Base-by-base conservation (phyloP, 106 monocot genomes). In the Acorus calamus region DNA sequence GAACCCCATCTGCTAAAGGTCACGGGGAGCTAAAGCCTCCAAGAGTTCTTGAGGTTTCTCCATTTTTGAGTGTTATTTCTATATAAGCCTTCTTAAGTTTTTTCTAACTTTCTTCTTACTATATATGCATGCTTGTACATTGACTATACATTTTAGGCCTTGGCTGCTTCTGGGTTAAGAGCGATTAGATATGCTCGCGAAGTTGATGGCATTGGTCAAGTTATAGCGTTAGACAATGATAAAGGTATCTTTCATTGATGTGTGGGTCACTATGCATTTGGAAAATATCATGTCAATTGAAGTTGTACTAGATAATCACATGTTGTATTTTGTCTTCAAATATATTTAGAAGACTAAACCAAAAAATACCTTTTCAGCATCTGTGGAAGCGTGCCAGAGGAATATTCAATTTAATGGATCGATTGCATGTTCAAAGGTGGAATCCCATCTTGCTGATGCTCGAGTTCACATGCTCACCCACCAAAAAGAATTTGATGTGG, bases 151-250 rank as follows among this genome's bases (percentile, higher is more conserved):
- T 28, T 28, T 28, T 28, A 94, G 93, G 86, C 93, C 70, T 84
- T 94, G 70, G 89, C 89, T 66, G 93, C 93, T 65, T 89, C 93
- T 81, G 93, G 93, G 53, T 77, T 94, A 64, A 83, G 93, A 81
- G 73, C 93, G 64, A 49, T 94, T 11, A 83, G 93, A 11, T 94
- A 94, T 86, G 93, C 86, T 5, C 77, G 76, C 6, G 93, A 94
- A 79, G 73, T 94, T 49, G 93, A 86, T 61, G 89, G 79, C 10
- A 68, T 94, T 73, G 83, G 72, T 48, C 74, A 81, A 41, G 77
- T 94, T 57, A 67, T 94, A n/a, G 93, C 89, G 49, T 59, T 89
- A 53, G 93, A 94, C 64, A 94, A 77, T 73, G 89, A 94, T 73
- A 78, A 94, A 84, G 89, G 93, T 89, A 71, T 14, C 11, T 14